Percentiles rank a stretch among this genome's conserved stretches.
Evolutionary conservation across 257 asterid species (phyloP).

Genomic region (Oldenlandia corymbosa): DNA sequence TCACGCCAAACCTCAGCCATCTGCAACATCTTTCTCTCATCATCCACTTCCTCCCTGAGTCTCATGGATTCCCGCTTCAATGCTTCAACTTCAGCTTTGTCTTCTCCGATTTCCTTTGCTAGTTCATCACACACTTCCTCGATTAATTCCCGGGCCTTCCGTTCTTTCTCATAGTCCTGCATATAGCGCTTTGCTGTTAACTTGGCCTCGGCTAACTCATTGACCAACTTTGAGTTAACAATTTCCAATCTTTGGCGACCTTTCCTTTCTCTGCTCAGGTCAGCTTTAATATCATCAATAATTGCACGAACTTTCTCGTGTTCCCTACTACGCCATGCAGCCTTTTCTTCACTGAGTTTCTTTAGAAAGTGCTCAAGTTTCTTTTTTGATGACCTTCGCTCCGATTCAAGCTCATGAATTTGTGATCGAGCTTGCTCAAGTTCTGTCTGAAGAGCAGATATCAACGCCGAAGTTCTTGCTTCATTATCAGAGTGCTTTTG

Average conservation of each 20-base stretch:
- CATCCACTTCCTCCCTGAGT: conserved; percentile 57
- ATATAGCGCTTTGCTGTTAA: conserved; percentile 44
- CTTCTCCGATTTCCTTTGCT: conserved; percentile 67
- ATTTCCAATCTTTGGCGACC: conserved; percentile 50
- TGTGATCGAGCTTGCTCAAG: conserved; percentile 52
- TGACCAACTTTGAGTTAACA: conserved; percentile 52
- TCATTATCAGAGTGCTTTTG: conserved; percentile 27
- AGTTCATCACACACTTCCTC: conserved; percentile 76
- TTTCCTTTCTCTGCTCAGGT: conserved; percentile 49
- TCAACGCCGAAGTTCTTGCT: conserved; percentile 27
- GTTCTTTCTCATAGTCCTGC: conserved; percentile 56
- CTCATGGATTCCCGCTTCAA: conserved; percentile 47
- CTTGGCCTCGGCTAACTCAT: conserved; percentile 54
- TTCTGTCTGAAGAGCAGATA: conserved; percentile 48
- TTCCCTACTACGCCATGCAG: conserved; percentile 60
- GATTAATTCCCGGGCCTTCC: conserved; percentile 54
- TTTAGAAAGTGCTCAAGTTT: conserved; percentile 61
- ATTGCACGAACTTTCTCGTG: conserved; percentile 56
- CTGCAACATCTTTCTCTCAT: conserved; percentile 72
- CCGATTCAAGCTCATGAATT: conserved; percentile 50
- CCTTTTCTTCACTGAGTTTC: conserved; percentile 56
- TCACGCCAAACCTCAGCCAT: conserved; percentile 84
- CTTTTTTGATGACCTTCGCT: conserved; percentile 50
- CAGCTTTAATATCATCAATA: conserved; percentile 49
- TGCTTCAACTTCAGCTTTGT: conserved; percentile 53